Base-by-base conservation (phyloP, 139 green algal genomes). In the Klebsormidium nitens region DNA sequence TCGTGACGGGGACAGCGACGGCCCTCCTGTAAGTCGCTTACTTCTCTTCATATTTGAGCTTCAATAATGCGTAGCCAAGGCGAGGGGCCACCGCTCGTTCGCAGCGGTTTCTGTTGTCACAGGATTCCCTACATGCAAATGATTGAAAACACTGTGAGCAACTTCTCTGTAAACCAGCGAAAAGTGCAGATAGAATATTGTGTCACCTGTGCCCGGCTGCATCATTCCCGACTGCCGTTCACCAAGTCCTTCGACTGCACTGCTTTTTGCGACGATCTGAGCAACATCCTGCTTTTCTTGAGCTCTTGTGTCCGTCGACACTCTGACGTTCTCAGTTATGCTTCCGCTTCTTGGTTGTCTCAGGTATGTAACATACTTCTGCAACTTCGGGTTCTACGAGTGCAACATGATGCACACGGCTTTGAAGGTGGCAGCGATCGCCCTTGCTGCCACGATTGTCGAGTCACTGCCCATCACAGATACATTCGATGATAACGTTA, bases 401-500 rank as follows among this genome's bases (percentile, higher is more conserved):
- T 71, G 34, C 37, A 37, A 72, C 32, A 47, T 26, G 63, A 56
- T 28, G 44, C 52, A 28, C 71, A 29, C 35, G 29, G 26, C 42
- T 28, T 17, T 56, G 32, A 40, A 38, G 8, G 52, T 95, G 4
- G 59, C 73, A 0, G 35, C 48, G 5, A 81, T 91, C 28, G 72
- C 79, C 1, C 46, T 76, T 6, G 77, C 65, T 8, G 84, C 87
- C 36, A 89, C 91, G 0, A 2, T 87, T 28, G 82, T 94, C 5
- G 91, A 97, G 79, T 89, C 85, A 6, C 78, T 97, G 78, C 91
- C 91, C 1, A 76, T 95, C 40, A 91, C 88, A 67, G 61, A 76
- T 2, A 63, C 66, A 28, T n/a, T 96, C 4, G 91, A 97, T 69
- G 91, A 97, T 75, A 97, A 97, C 74, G 62, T 97, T 26, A 88